Evolutionary conservation across 495 filamentous ascomycete species (phyloP).

Genomic region (Tuber calosporum): DNA sequence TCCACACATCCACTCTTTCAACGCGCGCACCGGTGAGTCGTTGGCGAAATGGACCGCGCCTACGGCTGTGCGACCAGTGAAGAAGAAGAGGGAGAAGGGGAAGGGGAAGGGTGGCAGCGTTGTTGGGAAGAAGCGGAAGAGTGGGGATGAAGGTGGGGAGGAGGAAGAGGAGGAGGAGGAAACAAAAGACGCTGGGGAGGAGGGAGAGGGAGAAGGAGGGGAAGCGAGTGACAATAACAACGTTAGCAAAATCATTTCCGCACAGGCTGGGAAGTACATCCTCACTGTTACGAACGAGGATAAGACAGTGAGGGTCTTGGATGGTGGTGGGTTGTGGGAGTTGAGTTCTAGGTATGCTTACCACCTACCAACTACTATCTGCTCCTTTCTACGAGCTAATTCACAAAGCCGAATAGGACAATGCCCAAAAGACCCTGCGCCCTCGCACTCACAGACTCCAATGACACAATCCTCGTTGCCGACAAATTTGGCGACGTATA

Average conservation of each 20-base stretch:
- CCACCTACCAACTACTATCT: neutral
- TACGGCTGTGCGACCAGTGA: conserved; percentile 3
- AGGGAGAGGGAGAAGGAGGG: conserved; percentile 18
- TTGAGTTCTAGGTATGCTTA: conserved; percentile 63
- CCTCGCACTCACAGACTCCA: conserved; percentile 60
- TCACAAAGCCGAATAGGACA: conserved; percentile 47
- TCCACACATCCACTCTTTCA: conserved; percentile 29
- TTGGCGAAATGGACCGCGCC: conserved; percentile 34
- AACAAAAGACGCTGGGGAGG: conserved; percentile 17
- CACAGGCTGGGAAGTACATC: conserved; percentile 57
- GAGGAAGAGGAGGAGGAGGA: conserved; percentile 9
- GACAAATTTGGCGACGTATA: conserved; percentile 98
- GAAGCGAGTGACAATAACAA: conserved; percentile 16
- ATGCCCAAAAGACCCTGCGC: conserved; percentile 87
- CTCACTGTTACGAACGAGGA: conserved; percentile 78
- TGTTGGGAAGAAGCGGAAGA: conserved; percentile 6
- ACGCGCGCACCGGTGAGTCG: conserved; percentile 19
- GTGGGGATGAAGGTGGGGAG: conserved; percentile 4
- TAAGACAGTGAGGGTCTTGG: conserved; percentile 79
- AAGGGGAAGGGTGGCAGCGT: conserved; percentile 3
- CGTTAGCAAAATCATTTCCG: conserved; percentile 38
- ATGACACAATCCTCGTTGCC: conserved; percentile 63
- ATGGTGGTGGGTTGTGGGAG: conserved; percentile 53
- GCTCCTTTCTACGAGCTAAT: neutral
- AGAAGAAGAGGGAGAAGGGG: conserved; percentile 17